These are phyloP conservation scores for Bromus sterilis DNA, from an alignment of 176 grass and related monocot species.

Conservation along the genomic window DNA sequence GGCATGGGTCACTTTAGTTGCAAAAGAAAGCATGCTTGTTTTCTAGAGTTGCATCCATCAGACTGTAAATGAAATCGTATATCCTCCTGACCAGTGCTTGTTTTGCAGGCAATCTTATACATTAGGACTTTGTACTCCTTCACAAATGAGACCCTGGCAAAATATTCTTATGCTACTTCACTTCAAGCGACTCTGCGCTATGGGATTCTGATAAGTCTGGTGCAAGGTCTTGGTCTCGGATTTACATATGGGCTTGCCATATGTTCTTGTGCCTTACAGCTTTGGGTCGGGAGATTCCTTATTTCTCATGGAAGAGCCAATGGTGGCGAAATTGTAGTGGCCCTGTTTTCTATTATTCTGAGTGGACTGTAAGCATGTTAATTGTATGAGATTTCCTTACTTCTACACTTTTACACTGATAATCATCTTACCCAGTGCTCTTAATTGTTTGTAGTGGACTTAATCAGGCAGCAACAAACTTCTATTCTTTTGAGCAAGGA, in stretches of 20 bases:
- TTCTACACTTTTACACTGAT: constrained; percentile 12
- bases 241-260: constrained; percentile 99
- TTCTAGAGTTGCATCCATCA: not conserved
- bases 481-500: constrained; percentile 99
- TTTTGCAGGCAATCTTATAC: constrained; percentile 86
- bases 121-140: constrained; percentile 88
- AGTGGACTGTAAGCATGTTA: constrained; percentile 81
- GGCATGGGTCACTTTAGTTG: not conserved
- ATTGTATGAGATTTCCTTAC: not conserved
- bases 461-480: constrained; percentile 98
- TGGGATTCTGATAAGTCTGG: constrained; percentile 92
- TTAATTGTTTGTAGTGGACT: constrained; percentile 63
- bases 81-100: not conserved
- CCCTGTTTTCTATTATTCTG: constrained; percentile 85
- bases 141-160: constrained; percentile 94
- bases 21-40: not conserved
- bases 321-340: constrained; percentile 84
- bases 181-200: constrained; percentile 96
- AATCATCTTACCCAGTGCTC: constrained; percentile 10
- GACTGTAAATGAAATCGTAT: not conserved
- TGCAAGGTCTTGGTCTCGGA: constrained; percentile 97
- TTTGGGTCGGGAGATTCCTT: constrained; percentile 88
- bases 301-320: constrained; percentile 79
- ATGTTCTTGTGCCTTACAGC: constrained; percentile 97
- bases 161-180: constrained; percentile 98